Base-by-base conservation (phyloP, 768 basidiomycete genomes). In the Tremella fuciformis region DNA sequence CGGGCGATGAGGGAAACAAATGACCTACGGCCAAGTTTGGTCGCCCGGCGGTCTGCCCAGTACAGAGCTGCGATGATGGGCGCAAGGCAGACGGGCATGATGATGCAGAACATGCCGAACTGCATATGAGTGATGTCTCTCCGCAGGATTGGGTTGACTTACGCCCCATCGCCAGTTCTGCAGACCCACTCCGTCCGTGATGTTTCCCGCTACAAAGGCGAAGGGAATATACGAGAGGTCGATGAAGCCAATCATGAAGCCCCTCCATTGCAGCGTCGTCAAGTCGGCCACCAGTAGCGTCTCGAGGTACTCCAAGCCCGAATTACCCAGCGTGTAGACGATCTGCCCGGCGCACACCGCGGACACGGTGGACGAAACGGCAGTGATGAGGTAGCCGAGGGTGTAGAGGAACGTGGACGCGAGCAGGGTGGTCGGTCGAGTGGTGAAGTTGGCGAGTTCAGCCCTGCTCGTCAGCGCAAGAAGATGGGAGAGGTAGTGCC, bases 151-250 rank as follows among this genome's bases (percentile, higher is more conserved):
- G 6, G 25, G n/a, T 4, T 22, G 9, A 22, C 69, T 64, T 26
- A 68, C 66, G 50, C 76, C 76, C 76, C 76, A 77, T 65, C 76
- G 50, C 76, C 76, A 77, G 18, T 65, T 65, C 18, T 75, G 69
- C 1, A 63, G 66, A 2, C 57, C 53, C 24, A 71, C 61, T 13
- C 65, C 66, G 38, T 60, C 58, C 26, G 67, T 56, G 44, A 77
- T 77, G 38, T 63, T 41, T n/a, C 71, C 68, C 1, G 71, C 70
- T 42, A 76, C 59, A 48, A 73, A 73, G 38, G 65, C 68, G 57
- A 59, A 70, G 22, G 69, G 50, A 55, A 78, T 65, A 56, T 69
- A 76, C 0, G 75, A 74, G 3, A 66, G 51, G 0, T 71, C 64
- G 16, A 70, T 55, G 11, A 72, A 48, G 38, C 66, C 73, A 39